Base-by-base conservation (phyloP, 192 early-diverging fungal genomes). In the Pilaira anomala region DNA sequence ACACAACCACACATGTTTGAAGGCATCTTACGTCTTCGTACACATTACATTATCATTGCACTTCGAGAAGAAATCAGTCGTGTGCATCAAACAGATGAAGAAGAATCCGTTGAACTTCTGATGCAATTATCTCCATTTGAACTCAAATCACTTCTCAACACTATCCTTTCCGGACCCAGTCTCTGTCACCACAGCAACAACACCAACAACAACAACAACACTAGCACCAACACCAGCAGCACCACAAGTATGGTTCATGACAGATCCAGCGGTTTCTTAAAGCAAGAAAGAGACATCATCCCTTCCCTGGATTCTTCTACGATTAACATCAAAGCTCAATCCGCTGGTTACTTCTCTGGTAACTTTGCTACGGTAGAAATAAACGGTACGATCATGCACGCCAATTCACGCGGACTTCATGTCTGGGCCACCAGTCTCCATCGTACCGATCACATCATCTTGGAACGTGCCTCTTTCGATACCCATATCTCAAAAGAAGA, bases 101-200 rank as follows among this genome's bases (percentile, higher is more conserved):
- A 86, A 19, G 87, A 88, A 53, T 91, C 91, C 5, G 72, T 92
- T 33, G 91, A 93, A 58, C 78, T 85, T 19, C 69, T 94, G 56
- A 88, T 94, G 89, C 83, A 90, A 67, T 62, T 91, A 7, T 88
- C 86, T 24, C 92, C 92, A 0, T 94, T 79, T 65, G 88, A 94
- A 71, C 76, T 93, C 70, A 87, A 91, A 60, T 81, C 83, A 5
- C 67, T 94, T 8, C 56, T 94, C 7, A 76, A 78, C 45, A 91
- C 90, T 9, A 81, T 94, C 7, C 67, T 94, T 6, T 86, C 83
- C 19, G 88, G 84, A 3, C 80, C 84, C 3, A 76, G 68, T 11
- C 58, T 85, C 30, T 75, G 76, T n/a, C n/a, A n/a, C n/a, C 24
- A 46, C 68, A 51, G 73, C 71, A 21, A 67, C 70, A 30, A 74